phyloP scores from a whole-genome alignment of 129 eudicot species.

The Tagetes patula region DNA sequence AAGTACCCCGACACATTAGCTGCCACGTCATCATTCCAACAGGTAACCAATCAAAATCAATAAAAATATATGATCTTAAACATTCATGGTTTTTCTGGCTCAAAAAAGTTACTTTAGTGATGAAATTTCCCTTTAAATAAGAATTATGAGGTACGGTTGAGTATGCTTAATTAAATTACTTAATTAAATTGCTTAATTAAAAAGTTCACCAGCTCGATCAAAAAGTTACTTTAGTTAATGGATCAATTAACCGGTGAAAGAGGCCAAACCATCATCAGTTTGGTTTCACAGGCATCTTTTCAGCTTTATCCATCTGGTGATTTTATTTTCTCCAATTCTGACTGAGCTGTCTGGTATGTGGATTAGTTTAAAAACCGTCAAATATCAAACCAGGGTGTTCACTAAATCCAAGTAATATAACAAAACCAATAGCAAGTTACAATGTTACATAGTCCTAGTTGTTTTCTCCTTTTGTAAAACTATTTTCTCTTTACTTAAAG shows the following conservation, averaged over 20 bases:
- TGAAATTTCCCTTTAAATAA: neutral
- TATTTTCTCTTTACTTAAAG: neutral
- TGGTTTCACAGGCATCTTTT: neutral
- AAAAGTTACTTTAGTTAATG: too few relatives aligned
- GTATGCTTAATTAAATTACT: neutral
- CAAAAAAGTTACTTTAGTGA: neutral
- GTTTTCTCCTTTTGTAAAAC: neutral
- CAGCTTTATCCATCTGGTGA: neutral
- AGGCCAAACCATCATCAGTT: neutral
- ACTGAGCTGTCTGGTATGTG: neutral
- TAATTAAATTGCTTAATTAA: too few relatives aligned
- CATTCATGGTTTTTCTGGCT: neutral
- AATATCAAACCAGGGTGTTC: neutral
- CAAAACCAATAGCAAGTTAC: neutral
- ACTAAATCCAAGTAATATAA: conserved; percentile 3
- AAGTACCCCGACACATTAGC: neutral
- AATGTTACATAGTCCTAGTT: neutral
- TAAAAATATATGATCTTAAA: neutral
- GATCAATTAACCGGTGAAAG: neutral
- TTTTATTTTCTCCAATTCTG: neutral
- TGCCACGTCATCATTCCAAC: neutral
- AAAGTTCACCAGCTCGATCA: too few relatives aligned
- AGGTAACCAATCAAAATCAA: neutral
- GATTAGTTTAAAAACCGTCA: neutral
- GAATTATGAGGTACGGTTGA: neutral